Percentiles rank a stretch among this genome's conserved stretches.
phyloP scores from a whole-genome alignment of 2,329 filamentous ascomycete species.

The Trichophyton schoenleinii region DNA sequence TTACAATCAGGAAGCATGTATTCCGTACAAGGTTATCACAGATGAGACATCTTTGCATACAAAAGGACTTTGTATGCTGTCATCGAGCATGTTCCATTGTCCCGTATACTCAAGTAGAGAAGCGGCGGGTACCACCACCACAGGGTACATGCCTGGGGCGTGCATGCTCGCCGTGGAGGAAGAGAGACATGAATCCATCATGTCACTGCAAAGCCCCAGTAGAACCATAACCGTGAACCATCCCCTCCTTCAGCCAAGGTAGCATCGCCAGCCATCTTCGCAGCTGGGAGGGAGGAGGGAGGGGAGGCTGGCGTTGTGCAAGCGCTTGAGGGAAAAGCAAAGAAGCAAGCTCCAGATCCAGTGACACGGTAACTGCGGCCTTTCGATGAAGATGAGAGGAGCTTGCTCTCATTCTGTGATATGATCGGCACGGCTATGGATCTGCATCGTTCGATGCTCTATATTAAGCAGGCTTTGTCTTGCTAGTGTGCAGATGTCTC shows the following conservation, averaged over 20 bases:
- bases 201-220: background rate
- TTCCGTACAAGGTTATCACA: background rate
- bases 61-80: background rate
- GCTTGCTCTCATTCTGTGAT: background rate
- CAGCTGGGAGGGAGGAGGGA: background rate
- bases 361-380: background rate
- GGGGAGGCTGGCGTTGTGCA: background rate
- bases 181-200: conserved; percentile 1
- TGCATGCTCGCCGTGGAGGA: background rate
- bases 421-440: background rate
- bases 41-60: background rate
- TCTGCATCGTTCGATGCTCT: background rate
- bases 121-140: background rate
- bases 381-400: background rate
- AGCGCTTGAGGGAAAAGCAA: background rate
- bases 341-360: background rate
- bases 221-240: background rate
- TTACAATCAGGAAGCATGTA: background rate
- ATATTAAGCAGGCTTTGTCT: background rate
- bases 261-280: background rate
- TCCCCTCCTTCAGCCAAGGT: background rate
- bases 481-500: background rate
- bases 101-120: background rate
- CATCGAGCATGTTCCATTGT: background rate
- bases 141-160: background rate